These are phyloP conservation scores for Schizosaccharomyces japonicus DNA, from an alignment of 805 yeast species.

Conservation along the genomic window DNA sequence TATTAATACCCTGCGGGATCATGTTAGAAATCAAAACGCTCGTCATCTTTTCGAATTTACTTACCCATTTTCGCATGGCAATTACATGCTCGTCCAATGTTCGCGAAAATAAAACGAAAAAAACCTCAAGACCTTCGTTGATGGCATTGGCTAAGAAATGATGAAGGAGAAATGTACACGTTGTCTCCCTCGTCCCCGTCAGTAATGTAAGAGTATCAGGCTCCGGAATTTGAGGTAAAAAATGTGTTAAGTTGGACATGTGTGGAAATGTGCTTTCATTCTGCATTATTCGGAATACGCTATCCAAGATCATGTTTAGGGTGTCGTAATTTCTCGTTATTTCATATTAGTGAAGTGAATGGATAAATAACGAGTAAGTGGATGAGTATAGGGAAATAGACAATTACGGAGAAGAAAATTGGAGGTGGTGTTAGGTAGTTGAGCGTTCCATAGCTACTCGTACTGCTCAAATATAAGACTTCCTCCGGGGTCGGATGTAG, in stretches of 20 bases:
- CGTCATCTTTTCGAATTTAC: background rate
- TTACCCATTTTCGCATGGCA: background rate
- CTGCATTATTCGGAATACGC: too few relatives aligned
- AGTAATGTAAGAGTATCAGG: background rate
- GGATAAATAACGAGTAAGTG: too few relatives aligned
- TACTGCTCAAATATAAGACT: background rate
- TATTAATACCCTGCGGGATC: background rate
- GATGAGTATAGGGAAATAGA: too few relatives aligned
- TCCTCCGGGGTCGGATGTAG: background rate
- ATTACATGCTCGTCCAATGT: background rate
- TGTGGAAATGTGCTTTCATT: too few relatives aligned
- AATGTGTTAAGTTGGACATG: background rate
- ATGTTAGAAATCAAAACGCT: background rate
- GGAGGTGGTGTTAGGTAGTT: too few relatives aligned
- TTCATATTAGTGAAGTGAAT: too few relatives aligned
- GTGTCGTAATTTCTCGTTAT: too few relatives aligned
- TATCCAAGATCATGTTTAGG: too few relatives aligned
- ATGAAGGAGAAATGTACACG: background rate
- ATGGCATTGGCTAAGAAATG: background rate
- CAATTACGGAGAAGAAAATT: too few relatives aligned
- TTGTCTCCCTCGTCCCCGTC: background rate
- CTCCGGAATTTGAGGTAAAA: background rate
- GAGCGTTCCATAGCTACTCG: too few relatives aligned
- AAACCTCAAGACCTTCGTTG: background rate
- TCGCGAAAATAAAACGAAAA: background rate